Evolutionary conservation across 345 rosid genomes (phyloP).

Genomic region (Psidium friedrichsthalianum): DNA sequence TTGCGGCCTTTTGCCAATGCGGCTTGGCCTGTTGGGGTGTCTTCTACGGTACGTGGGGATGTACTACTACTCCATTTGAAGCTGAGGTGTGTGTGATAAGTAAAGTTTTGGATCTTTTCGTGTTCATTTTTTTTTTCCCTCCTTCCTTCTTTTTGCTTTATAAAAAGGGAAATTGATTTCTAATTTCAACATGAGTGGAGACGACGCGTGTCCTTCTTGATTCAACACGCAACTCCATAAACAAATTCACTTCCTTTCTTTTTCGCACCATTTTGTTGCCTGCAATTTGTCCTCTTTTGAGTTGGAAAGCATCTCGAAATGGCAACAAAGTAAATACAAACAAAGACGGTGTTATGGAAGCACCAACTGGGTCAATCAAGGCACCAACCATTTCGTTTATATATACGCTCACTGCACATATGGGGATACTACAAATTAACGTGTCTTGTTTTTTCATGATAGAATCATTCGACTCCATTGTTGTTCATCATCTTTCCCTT

Average conservation of each 20-base stretch:
- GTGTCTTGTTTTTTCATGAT: neutral
- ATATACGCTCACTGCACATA: neutral
- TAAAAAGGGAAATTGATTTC: neutral
- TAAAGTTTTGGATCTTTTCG: neutral
- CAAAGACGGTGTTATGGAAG: neutral
- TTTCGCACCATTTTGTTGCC: neutral
- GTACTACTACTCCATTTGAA: neutral
- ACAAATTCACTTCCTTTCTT: neutral
- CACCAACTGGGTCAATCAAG: neutral
- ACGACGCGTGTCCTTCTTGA: neutral
- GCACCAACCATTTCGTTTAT: neutral
- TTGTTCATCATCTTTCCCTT: neutral
- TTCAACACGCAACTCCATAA: neutral
- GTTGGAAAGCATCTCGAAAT: neutral
- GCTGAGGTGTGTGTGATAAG: neutral
- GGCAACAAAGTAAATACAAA: neutral
- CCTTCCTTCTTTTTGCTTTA: neutral
- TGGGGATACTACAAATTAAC: neutral
- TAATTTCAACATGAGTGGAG: neutral
- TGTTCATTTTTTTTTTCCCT: neutral
- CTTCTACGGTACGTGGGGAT: neutral
- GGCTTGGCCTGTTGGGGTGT: neutral
- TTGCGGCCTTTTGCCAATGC: neutral
- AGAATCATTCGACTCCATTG: neutral
- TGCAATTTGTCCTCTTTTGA: neutral